phyloP scores from a whole-genome alignment of 768 basidiomycete species.

The Ephemerocybe angulata region DNA sequence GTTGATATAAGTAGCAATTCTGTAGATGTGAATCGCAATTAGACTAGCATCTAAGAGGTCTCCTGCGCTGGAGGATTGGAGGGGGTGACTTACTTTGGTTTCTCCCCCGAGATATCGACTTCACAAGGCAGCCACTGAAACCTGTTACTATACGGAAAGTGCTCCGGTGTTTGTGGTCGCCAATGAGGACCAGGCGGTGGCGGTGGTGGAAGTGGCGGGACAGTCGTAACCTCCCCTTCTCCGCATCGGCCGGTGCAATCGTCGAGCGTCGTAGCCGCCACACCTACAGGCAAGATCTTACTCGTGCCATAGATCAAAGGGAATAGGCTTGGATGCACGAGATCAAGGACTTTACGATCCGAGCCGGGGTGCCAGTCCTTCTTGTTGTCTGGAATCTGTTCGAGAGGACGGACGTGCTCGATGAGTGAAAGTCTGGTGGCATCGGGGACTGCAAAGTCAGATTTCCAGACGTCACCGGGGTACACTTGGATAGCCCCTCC shows the following conservation, averaged over 20 bases:
- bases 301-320: conserved; percentile 28
- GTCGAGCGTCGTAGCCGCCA: conserved; percentile 7
- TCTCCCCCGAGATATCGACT: conserved; percentile 12
- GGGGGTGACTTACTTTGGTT: conserved; percentile 16
- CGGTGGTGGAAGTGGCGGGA: background rate
- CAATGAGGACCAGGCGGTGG: background rate
- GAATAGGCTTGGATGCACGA: conserved; percentile 42
- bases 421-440: conserved; percentile 19
- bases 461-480: conserved; percentile 16
- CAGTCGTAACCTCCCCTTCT: conserved; percentile 11
- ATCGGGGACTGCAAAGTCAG: conserved; percentile 25
- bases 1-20: conserved; percentile 38
- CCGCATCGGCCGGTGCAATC: conserved; percentile 15
- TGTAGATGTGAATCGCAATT: background rate
- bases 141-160: conserved; percentile 3
- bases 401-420: conserved; percentile 23
- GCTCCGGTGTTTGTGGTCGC: no score
- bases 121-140: conserved; percentile 18
- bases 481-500: conserved; percentile 15
- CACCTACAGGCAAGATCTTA: background rate
- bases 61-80: background rate
- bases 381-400: conserved; percentile 28
- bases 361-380: conserved; percentile 46
- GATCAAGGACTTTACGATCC: conserved; percentile 37
- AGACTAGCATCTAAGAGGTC: background rate